phyloP scores from a whole-genome alignment of 257 asterid genomes.

The Avicennia marina region DNA sequence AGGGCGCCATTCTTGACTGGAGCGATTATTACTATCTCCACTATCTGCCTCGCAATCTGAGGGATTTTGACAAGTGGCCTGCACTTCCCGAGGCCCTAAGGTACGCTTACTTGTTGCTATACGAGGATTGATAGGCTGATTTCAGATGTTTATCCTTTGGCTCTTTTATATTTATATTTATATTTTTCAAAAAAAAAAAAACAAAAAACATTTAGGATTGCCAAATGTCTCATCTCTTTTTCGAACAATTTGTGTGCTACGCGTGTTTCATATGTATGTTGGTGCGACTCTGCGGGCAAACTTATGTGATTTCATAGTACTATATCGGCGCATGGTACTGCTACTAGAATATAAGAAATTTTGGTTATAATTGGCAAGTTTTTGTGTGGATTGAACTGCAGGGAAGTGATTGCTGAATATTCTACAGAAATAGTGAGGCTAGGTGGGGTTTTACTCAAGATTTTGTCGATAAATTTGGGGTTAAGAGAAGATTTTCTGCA shows the following conservation, averaged over 20 bases:
- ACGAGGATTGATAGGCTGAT: no score
- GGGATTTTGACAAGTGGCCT: conserved; percentile 78
- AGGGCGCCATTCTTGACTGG: conserved; percentile 89
- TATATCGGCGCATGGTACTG: no score
- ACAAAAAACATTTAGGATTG: no score
- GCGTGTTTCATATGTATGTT: no score
- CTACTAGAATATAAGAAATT: no score
- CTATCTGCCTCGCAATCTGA: conserved; percentile 54
- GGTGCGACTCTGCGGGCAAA: no score
- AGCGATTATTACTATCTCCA: conserved; percentile 86
- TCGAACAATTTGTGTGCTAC: no score
- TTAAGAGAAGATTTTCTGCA: conserved; percentile 43
- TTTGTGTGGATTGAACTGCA: conserved; percentile 5
- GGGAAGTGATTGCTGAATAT: conserved; percentile 65
- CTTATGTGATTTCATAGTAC: no score
- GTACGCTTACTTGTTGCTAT: conserved; percentile 23
- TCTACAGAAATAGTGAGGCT: conserved; percentile 54
- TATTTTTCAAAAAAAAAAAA: no score
- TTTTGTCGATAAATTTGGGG: conserved; percentile 57
- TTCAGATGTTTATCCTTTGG: no score
- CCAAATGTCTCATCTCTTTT: no score
- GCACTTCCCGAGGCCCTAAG: conserved; percentile 53
- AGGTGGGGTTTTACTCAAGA: conserved; percentile 54
- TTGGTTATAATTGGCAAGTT: background rate
- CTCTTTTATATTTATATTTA: no score